Base-by-base conservation (phyloP, 2,329 filamentous ascomycete species). In the Rhinocladiella similis region DNA sequence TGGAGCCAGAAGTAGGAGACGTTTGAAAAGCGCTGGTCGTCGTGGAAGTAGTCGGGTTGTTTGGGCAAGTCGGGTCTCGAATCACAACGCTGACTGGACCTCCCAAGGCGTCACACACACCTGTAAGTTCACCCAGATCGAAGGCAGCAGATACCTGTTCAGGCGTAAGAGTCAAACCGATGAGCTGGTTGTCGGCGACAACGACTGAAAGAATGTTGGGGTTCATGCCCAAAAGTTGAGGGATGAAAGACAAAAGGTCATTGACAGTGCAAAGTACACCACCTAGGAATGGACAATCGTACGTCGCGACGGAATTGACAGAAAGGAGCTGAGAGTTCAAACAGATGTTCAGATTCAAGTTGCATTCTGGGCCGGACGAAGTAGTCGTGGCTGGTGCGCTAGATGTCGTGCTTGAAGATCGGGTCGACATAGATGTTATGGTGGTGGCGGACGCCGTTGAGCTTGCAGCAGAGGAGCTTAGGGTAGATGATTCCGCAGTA, bases 41-140 rank as follows among this genome's bases (percentile, higher is more conserved):
- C 10, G 29, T 33, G 29, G 29, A 33, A 22, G 20, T 36, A 22
- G 33, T 47, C 14, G 48, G 43, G 25, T 25, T 39, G 22, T 16
- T 49, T 14, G 54, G 54, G 38, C 54, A 57, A 3, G 54, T 49
- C 25, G 54, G 54, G 38, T 57, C 54, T 10, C n/a, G 27, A n/a
- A 57, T 29, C 12, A 53, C 36, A 16, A 57, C 50, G 19, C 22
- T 46, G 9, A 57, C 46, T 35, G 41, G 50, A 16, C 42, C 36
- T 10, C 41, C 10, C 7, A 45, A 10, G 12, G 50, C 42, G 45
- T 41, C 16, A 14, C 41, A 43, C 3, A 43, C 41, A 13, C 41
- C 41, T 12, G 41, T 20, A 16, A 19, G 29, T 18, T 41, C 14
- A 16, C 22, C 16, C 9, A 14, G 4, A 13, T 16, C 39, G 45